Evolutionary conservation across 179 eudicot species (phyloP), one percentile per base, ranked within the genome.

Genomic region (Beta corolliflora): DNA sequence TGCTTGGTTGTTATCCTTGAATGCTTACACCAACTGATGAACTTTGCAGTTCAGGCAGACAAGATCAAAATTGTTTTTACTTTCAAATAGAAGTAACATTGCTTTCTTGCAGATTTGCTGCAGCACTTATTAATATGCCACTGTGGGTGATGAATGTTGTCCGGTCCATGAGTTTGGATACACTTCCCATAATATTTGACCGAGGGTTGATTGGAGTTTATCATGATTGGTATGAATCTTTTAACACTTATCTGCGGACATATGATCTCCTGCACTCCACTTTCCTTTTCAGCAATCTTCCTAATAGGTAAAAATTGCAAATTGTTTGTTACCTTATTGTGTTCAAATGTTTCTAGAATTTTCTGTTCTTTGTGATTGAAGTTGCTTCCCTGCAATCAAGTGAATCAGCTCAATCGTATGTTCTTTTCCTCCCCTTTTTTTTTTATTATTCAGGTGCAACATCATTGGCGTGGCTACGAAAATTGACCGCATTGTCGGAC

Each of bases 141-240:
- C 48, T 97, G 41, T 97, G 98, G 99, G 97, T 94, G 71, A 93
- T 97, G 98, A 97, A 97, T 85, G 90, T 93, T 55, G 85, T 97
- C 97, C 97, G 23, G 76, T 90, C 73, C 84, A 92, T 69, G 93
- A 84, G 29, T n/a, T 88, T 91, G 9, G 97, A 97, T 78, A 94
- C 97, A 19, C 90, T 97, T 76, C 76, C 92, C 53, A 81, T 92
- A 69, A 96, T 96, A 46, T 96, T 88, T 45, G 99, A 93, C 71
- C 89, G 99, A 83, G 99, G 99, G 73, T 83, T 96, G 77, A 91
- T 96, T 21, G 99, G 99, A 56, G 80, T 90, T 3, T 97, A 97
- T 84, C 99, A 97, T 78, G 97, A 97, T 73, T 94, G 98, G 98
- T 97, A 98, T n/a, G 98, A 97, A 85, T 89, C 98, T 36, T 88